Percentiles rank a stretch among this genome's conserved stretches.
phyloP scores from a whole-genome alignment of 2,329 filamentous ascomycete species.

The Aspergillus phoenicis region DNA sequence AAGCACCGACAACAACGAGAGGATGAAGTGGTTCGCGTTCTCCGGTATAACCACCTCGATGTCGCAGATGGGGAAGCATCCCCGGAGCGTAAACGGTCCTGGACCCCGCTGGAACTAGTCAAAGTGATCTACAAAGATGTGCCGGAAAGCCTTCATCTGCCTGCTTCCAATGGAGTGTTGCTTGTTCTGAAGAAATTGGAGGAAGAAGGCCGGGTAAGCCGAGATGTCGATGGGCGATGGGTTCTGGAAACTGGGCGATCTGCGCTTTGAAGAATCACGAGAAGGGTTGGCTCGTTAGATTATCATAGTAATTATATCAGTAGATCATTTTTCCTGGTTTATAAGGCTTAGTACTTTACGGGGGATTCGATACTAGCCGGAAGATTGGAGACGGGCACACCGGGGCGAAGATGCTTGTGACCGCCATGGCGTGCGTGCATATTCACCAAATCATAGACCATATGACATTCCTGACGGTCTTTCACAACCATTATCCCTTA shows the following conservation, averaged over 20 bases:
- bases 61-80: slow-evolving; percentile 35
- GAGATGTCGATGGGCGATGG: slow-evolving; percentile 36
- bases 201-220: slow-evolving; percentile 67
- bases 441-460: background rate
- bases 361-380: background rate
- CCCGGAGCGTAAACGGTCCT: slow-evolving; percentile 46
- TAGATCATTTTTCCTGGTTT: no score
- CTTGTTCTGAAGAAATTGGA: slow-evolving; percentile 81
- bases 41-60: slow-evolving; percentile 52
- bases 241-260: slow-evolving; percentile 31
- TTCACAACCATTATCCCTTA: no score
- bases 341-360: no score
- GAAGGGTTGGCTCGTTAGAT: background rate
- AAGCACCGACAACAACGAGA: slow-evolving; percentile 78
- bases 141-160: slow-evolving; percentile 70
- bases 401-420: background rate
- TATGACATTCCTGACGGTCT: no score
- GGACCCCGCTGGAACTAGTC: slow-evolving; percentile 81
- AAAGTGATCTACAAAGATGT: slow-evolving; percentile 82
- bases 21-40: slow-evolving; percentile 69
- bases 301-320: background rate
- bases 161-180: slow-evolving; percentile 73
- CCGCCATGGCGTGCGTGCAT: background rate
- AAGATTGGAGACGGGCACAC: background rate
- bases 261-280: slow-evolving; percentile 30